These are phyloP conservation scores for Colletotrichum somersetense DNA, from an alignment of 2,329 filamentous ascomycete species.

Conservation along the genomic window DNA sequence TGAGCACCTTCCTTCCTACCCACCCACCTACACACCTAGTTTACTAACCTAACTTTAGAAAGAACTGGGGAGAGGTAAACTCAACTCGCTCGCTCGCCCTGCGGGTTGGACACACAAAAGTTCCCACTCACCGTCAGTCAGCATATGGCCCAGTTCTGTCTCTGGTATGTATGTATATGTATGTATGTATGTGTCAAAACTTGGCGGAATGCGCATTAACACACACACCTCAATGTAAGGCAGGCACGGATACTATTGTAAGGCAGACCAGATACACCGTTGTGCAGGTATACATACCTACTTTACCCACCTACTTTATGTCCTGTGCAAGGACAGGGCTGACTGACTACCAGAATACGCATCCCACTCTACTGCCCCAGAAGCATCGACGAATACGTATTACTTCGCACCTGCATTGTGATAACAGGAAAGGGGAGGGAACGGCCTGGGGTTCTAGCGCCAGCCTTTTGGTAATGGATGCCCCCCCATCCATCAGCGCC, in stretches of 20 bases:
- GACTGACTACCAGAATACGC: slow-evolving; percentile 3
- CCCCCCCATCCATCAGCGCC: not conserved
- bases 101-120: not conserved
- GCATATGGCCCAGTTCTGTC: not conserved
- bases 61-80: not conserved
- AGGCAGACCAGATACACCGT: too few species aligned
- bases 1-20: too few species aligned
- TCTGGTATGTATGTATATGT: not conserved
- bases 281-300: too few species aligned
- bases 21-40: too few species aligned
- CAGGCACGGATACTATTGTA: not conserved
- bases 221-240: not conserved
- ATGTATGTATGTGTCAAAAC: slow-evolving; percentile 4
- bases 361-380: not conserved
- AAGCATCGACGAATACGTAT: not conserved
- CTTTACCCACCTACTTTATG: too few species aligned
- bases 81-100: not conserved
- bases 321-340: not conserved
- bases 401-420: not conserved
- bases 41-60: not conserved
- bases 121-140: not conserved
- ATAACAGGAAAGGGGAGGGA: not conserved
- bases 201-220: not conserved
- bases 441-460: slow-evolving; percentile 3
- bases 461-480: not conserved